Conservation (phyloP, 2,329 filamentous ascomycete species). For the Aspergillus neoniger region DNA sequence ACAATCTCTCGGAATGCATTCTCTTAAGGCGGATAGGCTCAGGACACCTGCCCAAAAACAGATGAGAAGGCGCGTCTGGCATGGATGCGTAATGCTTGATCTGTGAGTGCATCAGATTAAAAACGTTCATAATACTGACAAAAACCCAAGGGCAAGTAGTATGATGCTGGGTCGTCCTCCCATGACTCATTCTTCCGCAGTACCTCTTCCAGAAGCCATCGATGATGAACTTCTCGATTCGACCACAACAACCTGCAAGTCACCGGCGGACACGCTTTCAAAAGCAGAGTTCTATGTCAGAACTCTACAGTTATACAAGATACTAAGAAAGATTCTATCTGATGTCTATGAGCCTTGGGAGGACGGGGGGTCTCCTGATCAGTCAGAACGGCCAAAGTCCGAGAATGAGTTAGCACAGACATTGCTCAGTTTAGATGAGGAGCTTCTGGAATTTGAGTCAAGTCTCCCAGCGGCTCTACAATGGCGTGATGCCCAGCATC, state of each 20-base stretch:
- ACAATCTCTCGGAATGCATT: not conserved
- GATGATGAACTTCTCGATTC: not conserved
- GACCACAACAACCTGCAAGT: too few relatives aligned
- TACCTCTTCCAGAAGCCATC: not conserved
- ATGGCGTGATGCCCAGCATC: not conserved
- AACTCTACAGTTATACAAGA: not conserved
- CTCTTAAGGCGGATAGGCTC: not conserved
- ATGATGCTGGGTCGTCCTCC: not conserved
- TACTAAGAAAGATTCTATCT: not conserved
- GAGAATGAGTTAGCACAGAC: not conserved
- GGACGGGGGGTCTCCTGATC: not conserved
- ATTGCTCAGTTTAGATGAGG: not conserved
- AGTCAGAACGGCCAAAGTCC: not conserved
- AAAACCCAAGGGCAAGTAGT: not conserved
- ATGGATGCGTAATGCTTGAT: not conserved
- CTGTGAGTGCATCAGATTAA: not conserved
- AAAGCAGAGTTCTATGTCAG: not conserved
- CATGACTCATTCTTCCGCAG: not conserved
- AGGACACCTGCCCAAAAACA: not conserved
- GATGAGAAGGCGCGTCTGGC: not conserved
- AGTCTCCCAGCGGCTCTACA: not conserved
- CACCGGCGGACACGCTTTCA: not conserved
- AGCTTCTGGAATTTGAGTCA: not conserved
- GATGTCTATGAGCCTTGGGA: not conserved
- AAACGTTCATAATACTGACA: not conserved